A percentile compares a stretch with the other conserved stretches of the same genome.
These are phyloP conservation scores for Botryotinia globosa DNA, from an alignment of 2,329 filamentous ascomycete genomes.

Conservation along the genomic window DNA sequence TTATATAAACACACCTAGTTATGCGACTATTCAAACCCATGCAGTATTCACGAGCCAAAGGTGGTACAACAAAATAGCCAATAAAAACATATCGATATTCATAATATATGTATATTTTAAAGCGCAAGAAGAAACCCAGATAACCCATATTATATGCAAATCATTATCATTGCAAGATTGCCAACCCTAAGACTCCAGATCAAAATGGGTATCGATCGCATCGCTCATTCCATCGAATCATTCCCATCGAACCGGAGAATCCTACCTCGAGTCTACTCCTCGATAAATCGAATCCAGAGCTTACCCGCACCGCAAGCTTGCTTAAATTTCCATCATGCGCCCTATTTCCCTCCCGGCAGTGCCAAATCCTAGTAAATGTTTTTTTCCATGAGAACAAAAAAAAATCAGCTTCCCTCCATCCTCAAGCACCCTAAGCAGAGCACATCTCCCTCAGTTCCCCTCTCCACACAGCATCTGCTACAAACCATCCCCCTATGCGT, in stretches of 20 bases:
- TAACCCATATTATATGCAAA: slow-evolving; percentile 8
- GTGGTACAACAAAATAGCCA: background rate
- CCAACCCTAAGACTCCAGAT: slow-evolving; percentile 11
- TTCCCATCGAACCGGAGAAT: background rate
- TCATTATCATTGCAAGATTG: slow-evolving; percentile 7
- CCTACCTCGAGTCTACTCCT: background rate
- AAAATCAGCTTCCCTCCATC: slow-evolving; percentile 24
- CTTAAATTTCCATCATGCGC: background rate
- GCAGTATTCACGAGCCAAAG: background rate
- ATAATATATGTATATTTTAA: background rate
- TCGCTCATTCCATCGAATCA: background rate
- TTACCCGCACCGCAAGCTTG: background rate
- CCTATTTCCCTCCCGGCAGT: background rate
- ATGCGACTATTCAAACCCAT: background rate
- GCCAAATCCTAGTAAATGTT: background rate
- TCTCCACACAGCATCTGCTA: slow-evolving; percentile 67
- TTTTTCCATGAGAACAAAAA: background rate
- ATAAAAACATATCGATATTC: background rate
- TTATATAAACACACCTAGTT: background rate
- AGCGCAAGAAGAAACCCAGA: background rate
- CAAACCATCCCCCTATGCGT: slow-evolving; percentile 51
- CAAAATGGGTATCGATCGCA: slow-evolving; percentile 11
- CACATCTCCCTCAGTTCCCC: slow-evolving; percentile 61
- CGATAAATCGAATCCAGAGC: too few species aligned
- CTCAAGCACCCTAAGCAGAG: slow-evolving; percentile 62